A percentile compares a stretch with the other conserved stretches of the same genome.
Conservation (phyloP, 495 filamentous ascomycete genomes). For the Durotheca rogersii region DNA sequence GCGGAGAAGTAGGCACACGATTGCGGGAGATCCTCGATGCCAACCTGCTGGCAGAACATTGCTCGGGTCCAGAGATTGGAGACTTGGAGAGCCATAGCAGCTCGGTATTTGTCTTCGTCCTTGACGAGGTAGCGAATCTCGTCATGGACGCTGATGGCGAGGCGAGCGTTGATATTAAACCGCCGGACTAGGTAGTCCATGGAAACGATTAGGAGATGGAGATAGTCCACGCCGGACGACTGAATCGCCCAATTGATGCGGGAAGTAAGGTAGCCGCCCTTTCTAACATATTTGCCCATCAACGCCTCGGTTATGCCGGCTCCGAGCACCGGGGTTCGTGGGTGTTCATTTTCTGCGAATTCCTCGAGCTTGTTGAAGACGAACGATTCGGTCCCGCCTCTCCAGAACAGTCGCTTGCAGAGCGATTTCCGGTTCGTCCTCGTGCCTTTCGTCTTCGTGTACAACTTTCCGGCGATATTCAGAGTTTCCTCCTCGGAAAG, state of each 20-base stretch:
- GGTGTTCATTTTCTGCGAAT: conserved; percentile 90
- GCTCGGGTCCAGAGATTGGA: conserved; percentile 95
- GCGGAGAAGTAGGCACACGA: conserved; percentile 93
- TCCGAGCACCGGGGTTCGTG: conserved; percentile 89
- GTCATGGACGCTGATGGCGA: conserved; percentile 95
- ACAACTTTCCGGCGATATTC: conserved; percentile 74
- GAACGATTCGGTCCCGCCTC: conserved; percentile 92
- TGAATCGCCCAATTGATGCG: conserved; percentile 99
- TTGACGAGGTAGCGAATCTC: conserved; percentile 93
- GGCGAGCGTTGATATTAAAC: conserved; percentile 78
- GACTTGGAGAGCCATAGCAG: conserved; percentile 88
- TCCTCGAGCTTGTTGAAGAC: conserved; percentile 98
- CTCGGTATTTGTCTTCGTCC: conserved; percentile 81
- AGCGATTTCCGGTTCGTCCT: conserved; percentile 69
- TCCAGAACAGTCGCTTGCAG: conserved; percentile 81
- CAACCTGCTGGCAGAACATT: conserved; percentile 96
- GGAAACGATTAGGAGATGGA: conserved; percentile 86
- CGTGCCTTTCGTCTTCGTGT: conserved; percentile 83
- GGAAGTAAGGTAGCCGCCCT: conserved; percentile 90
- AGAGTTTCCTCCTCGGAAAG: conserved; percentile 75
- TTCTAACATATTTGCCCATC: conserved; percentile 81
- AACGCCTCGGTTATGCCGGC: conserved; percentile 96
- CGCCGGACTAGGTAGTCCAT: conserved; percentile 94
- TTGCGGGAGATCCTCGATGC: conserved; percentile 92
- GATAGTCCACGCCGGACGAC: conserved; percentile 94